Evolutionary conservation across 2,329 filamentous ascomycete species (phyloP).

Genomic region (Malbranchea cinnamomea): DNA sequence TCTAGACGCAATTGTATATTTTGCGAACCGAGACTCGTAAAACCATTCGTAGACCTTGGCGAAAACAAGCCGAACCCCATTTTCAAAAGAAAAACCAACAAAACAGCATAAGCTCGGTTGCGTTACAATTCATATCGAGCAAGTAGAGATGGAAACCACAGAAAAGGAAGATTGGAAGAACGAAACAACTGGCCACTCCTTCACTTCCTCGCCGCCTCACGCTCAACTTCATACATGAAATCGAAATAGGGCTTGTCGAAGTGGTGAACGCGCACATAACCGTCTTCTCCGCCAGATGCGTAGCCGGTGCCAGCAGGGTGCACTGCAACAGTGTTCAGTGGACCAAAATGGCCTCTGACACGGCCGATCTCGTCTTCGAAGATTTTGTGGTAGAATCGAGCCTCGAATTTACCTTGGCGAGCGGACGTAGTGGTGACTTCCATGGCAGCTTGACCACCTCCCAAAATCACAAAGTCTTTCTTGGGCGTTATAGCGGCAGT

Average conservation of each 20-base stretch:
- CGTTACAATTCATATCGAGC: no score
- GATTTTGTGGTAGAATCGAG: slow-evolving; percentile 98
- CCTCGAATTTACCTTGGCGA: slow-evolving; percentile 97
- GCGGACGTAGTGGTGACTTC: slow-evolving; percentile 91
- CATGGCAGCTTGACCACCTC: slow-evolving; percentile 96
- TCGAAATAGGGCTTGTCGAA: slow-evolving; percentile 99
- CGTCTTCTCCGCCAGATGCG: slow-evolving; percentile 91
- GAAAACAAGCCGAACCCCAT: no score
- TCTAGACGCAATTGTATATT: no score
- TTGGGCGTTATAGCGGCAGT: slow-evolving; percentile 84
- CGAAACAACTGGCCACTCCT: neutral
- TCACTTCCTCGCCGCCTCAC: slow-evolving; percentile 46
- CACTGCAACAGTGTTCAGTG: slow-evolving; percentile 86
- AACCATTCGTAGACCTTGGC: no score
- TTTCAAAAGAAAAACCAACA: no score
- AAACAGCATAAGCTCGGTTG: no score
- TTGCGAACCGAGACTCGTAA: no score
- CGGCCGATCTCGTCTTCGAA: slow-evolving; percentile 98
- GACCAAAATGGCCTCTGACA: slow-evolving; percentile 94
- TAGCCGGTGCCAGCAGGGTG: slow-evolving; percentile 87
- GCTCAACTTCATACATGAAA: slow-evolving; percentile 96
- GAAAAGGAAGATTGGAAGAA: neutral
- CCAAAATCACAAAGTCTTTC: slow-evolving; percentile 95
- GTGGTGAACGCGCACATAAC: slow-evolving; percentile 94
- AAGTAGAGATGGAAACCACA: no score